Evolutionary conservation across 306 rosid genomes (phyloP), one percentile per base, ranked within the genome.

Genomic region (Cotoneaster glaucophyllus): DNA sequence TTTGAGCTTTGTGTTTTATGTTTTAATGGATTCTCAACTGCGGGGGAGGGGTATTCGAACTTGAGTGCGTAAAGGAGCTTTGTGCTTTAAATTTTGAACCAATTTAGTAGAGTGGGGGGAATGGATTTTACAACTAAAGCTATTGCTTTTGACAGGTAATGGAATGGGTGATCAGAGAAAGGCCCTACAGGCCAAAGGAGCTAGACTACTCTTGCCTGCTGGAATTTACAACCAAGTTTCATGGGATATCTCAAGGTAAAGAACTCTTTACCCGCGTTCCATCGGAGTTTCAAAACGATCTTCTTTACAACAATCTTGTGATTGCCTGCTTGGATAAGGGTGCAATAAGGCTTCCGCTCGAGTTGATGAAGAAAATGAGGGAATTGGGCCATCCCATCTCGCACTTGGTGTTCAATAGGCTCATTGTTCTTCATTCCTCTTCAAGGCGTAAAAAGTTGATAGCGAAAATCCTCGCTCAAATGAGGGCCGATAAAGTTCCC

Each of bases 101-200:
- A 31, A 25, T 58, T 14, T 24, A 50, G 3, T 31, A 1, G 44
- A 71, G 74, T 31, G 69, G 37, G 73, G 32, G 28, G 53, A 45
- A 45, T 31, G 67, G 66, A 45, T 72, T 58, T 69, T 64, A 37
- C 65, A 52, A 71, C 32, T 77, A 15, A 59, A 64, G 65, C 26
- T 63, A 43, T 74, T 68, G 17, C 37, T 85, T 72, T 83, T 78
- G 78, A 75, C 87, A 95, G 97, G 96, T 89, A 37, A 92, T 90
- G 99, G 97, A 92, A 80, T 95, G 99, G 97, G 90, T 90, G 86
- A 85, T 95, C 74, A 86, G 97, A 81, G 97, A 95, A 79, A 85
- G 84, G 69, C 99, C 99, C 1, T 95, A 90, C 61, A 86, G 81
- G 82, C 91, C 88, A 48, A 90, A 69, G 63, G 97, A 95, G 54